These are phyloP conservation scores for Fusarium gaditjirri DNA, from an alignment of 2,329 filamentous ascomycete genomes.

Conservation along the genomic window DNA sequence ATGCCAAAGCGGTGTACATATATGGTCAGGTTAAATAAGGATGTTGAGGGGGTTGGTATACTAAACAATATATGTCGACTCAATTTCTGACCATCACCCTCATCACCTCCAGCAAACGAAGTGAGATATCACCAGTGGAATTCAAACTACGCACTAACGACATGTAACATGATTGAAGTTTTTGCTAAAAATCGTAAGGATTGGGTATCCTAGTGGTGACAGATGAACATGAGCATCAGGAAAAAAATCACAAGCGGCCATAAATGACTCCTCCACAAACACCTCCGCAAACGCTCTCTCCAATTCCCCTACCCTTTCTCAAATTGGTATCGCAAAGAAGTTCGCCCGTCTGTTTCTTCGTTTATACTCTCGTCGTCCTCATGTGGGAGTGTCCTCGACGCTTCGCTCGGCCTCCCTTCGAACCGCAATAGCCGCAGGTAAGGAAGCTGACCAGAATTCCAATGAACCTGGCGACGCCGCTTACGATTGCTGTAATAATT, in stretches of 20 bases:
- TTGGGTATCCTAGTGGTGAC: slow-evolving; percentile 46
- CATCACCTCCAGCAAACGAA: not conserved
- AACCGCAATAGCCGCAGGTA: slow-evolving; percentile 60
- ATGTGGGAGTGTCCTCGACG: slow-evolving; percentile 27
- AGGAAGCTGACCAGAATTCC: slow-evolving; percentile 68
- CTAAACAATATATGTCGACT: not conserved
- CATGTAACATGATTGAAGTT: not conserved
- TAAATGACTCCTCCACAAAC: slow-evolving; percentile 14
- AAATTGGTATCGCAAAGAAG: slow-evolving; percentile 19
- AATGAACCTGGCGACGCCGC: too few species aligned
- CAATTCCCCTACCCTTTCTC: not conserved
- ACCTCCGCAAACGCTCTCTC: not conserved
- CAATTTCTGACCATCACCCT: not conserved
- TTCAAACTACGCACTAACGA: not conserved
- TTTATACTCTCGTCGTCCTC: slow-evolving; percentile 31
- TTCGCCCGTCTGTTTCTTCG: not conserved
- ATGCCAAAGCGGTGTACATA: too few species aligned
- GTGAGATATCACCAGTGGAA: not conserved
- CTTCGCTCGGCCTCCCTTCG: slow-evolving; percentile 27
- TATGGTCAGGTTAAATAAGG: not conserved
- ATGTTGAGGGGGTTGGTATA: too few species aligned
- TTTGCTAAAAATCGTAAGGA: slow-evolving; percentile 24
- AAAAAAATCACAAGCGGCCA: slow-evolving; percentile 25
- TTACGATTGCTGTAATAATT: slow-evolving; percentile 70
- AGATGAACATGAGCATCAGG: slow-evolving; percentile 19